These are phyloP conservation scores for Leccinum idahoense DNA, from an alignment of 1,284 basidiomycete species.

Conservation along the genomic window DNA sequence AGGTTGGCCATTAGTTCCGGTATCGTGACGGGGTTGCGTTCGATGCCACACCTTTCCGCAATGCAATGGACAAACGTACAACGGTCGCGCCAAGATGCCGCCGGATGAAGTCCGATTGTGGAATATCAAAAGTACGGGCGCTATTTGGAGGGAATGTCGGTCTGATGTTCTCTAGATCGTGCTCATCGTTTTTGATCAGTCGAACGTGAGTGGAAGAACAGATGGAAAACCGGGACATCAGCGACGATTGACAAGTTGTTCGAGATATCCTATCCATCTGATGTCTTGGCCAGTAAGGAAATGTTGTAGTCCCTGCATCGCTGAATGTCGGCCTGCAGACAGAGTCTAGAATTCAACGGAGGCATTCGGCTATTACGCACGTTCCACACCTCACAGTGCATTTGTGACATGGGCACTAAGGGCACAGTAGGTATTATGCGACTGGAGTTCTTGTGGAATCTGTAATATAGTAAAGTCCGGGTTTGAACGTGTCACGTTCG, in stretches of 20 bases:
- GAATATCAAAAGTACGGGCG: conserved; percentile 29
- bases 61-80: conserved; percentile 21
- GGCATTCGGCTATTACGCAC: conserved; percentile 44
- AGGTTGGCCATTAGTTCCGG: conserved; percentile 49
- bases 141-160: conserved; percentile 33
- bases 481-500: conserved; percentile 54
- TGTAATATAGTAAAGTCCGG: conserved; percentile 51
- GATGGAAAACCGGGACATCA: conserved; percentile 40
- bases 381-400: conserved; percentile 58
- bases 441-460: conserved; percentile 57
- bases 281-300: conserved; percentile 35
- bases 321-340: conserved; percentile 18
- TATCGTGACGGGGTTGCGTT: conserved; percentile 40
- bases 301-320: conserved; percentile 25
- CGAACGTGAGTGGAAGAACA: conserved; percentile 38
- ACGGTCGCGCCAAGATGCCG: conserved; percentile 21
- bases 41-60: conserved; percentile 43
- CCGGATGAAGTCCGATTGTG: conserved; percentile 25
- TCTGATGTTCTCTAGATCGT: conserved; percentile 17
- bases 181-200: conserved; percentile 18
- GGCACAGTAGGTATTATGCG: conserved; percentile 39
- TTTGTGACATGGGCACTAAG: conserved; percentile 58
- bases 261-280: conserved; percentile 36
- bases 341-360: conserved; percentile 26
- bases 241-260: conserved; percentile 50